phyloP scores from a whole-genome alignment of 192 early-diverging fungal genomes.

The Rhizophagus clarus region DNA sequence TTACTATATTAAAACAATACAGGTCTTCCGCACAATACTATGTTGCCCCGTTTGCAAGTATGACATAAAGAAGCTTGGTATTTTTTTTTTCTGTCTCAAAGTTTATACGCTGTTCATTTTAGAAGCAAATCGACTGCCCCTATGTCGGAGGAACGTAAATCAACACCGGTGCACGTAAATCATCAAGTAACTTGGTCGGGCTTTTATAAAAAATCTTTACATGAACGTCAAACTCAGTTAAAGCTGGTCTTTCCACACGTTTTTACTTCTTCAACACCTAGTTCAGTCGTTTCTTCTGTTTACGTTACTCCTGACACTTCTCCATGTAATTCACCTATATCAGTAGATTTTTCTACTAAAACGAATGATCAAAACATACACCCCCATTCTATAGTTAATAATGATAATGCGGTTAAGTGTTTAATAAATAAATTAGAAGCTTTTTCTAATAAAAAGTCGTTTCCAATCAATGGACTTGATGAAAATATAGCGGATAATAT shows the following conservation, averaged over 20 bases:
- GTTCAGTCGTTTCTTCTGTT: conserved; percentile 39
- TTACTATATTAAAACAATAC: too few species aligned
- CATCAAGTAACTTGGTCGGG: conserved; percentile 58
- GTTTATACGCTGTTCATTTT: too few species aligned
- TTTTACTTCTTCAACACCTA: conserved; percentile 47
- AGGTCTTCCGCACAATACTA: too few species aligned
- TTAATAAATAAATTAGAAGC: conserved; percentile 33
- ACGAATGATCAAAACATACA: conserved; percentile 33
- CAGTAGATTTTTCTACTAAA: conserved; percentile 37
- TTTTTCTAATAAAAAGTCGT: conserved; percentile 35
- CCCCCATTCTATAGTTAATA: conserved; percentile 25
- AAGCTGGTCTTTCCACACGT: conserved; percentile 59
- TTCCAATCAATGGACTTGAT: conserved; percentile 65
- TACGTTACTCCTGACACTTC: conserved; percentile 40
- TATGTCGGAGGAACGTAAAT: neutral
- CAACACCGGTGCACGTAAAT: neutral
- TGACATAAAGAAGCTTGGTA: too few species aligned
- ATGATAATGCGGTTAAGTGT: conserved; percentile 35
- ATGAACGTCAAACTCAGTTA: conserved; percentile 68
- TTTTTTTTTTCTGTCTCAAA: too few species aligned
- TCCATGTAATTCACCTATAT: conserved; percentile 36
- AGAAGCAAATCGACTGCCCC: neutral
- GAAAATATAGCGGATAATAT: conserved; percentile 74
- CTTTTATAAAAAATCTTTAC: conserved; percentile 76
- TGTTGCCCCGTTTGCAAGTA: too few species aligned